Evolutionary conservation across 192 early-diverging fungal species (phyloP), one percentile per base, ranked within the genome.

Genomic region (Physocladia obscura): DNA sequence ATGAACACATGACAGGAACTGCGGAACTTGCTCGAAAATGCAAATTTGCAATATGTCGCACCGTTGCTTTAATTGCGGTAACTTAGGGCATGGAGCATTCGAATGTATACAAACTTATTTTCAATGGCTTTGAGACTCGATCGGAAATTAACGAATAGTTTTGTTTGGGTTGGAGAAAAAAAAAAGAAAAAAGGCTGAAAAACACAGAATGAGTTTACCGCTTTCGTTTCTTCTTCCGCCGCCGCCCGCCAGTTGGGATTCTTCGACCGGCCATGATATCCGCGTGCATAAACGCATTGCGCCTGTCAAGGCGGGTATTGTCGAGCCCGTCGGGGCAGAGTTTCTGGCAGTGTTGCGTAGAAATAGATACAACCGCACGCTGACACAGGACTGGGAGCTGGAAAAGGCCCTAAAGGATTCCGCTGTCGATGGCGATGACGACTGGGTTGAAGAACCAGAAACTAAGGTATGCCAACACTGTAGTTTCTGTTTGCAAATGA

Each of bases 381-480:
- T 86, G 17, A 75, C 67, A 38, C 82, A 86, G 49, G 84, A 86
- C 54, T 58, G 63, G 35, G 52, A 71, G 29, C 55, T 86, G 30
- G 73, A 79, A 71, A 67, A 77, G 69, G 84, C 76, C 52, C 75
- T 74, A 51, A 77, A 57, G 44, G 79, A 76, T 57, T 78, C 78
- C 49, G 81, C 80, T 44, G 91, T 87, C 47, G 86, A 90, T 36
- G 68, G 70, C 36, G 65, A 74, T 15, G 49, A 80, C 19, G 90
- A 89, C 21, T 36, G 13, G 38, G 94, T 95, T 35, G 84, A 88
- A 50, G 94, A 96, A 79, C 86, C 85, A 59, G 94, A 94, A 75
- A 81, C 88, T 74, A 78, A 81, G 51, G 40, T n/a, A n/a, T n/a
- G n/a, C n/a, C n/a, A n/a, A n/a, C n/a, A n/a, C n/a, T n/a, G n/a